Conservation (phyloP, 2,329 filamentous ascomycete genomes). For the Akanthomyces uredinophilus region DNA sequence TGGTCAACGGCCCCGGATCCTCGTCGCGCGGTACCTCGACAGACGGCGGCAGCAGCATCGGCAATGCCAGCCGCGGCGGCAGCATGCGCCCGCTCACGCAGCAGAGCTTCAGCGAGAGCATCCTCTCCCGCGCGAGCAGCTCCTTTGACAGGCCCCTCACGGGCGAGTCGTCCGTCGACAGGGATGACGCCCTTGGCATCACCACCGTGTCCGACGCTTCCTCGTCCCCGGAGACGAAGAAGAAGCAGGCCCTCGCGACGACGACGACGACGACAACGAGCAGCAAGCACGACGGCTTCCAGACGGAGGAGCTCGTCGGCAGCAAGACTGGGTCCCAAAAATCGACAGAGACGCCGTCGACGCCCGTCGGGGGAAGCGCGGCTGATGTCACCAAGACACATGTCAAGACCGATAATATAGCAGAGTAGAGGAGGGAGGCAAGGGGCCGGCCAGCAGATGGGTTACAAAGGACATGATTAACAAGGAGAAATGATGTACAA, state of each 20-base stretch:
- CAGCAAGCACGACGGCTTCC: slow-evolving; percentile 5
- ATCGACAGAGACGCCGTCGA: background rate
- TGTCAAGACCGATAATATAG: background rate
- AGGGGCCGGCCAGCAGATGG: background rate
- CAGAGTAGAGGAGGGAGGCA: background rate
- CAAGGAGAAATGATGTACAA: background rate
- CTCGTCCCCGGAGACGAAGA: slow-evolving; percentile 16
- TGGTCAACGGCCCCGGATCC: slow-evolving; percentile 28
- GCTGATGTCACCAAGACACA: background rate
- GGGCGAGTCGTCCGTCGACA: slow-evolving; percentile 12
- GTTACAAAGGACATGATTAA: background rate
- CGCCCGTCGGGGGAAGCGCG: background rate
- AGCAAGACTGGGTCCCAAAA: background rate
- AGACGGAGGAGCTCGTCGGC: slow-evolving; percentile 9
- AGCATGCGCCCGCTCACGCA: slow-evolving; percentile 32
- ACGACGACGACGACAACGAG: background rate
- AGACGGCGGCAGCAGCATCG: slow-evolving; percentile 22
- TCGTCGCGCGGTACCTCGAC: slow-evolving; percentile 24
- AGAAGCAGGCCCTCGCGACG: slow-evolving; percentile 11
- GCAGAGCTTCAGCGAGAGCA: slow-evolving; percentile 41
- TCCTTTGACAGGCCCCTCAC: slow-evolving; percentile 20
- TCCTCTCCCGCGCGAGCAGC: slow-evolving; percentile 36
- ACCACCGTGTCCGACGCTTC: slow-evolving; percentile 3
- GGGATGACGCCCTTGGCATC: slow-evolving; percentile 6
- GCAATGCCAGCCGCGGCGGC: slow-evolving; percentile 10